Base-by-base conservation (phyloP, 2,329 filamentous ascomycete species). In the Massarina eburnea region DNA sequence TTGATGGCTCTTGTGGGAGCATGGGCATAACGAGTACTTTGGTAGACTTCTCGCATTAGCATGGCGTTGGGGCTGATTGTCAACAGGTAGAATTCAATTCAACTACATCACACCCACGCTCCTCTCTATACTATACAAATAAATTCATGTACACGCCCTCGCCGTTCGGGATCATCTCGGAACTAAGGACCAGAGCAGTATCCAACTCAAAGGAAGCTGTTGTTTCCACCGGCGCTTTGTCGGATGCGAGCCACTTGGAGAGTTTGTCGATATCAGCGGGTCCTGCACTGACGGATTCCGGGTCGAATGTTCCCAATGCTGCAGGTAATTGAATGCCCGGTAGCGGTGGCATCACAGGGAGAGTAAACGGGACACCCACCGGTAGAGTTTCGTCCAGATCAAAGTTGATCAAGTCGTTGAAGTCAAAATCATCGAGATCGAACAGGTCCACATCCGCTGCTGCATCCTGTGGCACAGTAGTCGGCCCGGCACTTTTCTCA, bases 1-100 rank as follows among this genome's bases (percentile, higher is more conserved):
- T 64, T 86, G 34, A 87, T 87, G 84, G 81, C 83, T 17, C 68
- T 86, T 46, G 83, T 87, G 2, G 84, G 84, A 7, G 84, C 83
- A 39, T 87, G 82, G 77, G 84, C 84, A 51, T 77, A 65, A 47
- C 42, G 4, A 34, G 18, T 30, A n/a, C 39, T 32, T 27, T 17
- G n/a, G 15, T 15, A 38, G 15, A 43, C 15, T 21, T 32, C 18
- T 12, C 29, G 27, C 36, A 45, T 40, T 39, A 34, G 21, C 34
- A 30, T 18, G 35, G 34, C 42, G 34, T 39, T 38, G 19, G 24
- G 14, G 30, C 18, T 41, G 38, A 22, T 32, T 14, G 6, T 6
- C 5, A 19, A 8, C 27, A 33, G 38, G 26, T 32, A 41, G n/a
- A 39, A 39, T 29, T 14, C 9, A 15, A 22, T 29, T 27, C 18